These are phyloP conservation scores for Schizochytrium sp. DNA, from an alignment of 108 stramenopile species.

Conservation along the genomic window DNA sequence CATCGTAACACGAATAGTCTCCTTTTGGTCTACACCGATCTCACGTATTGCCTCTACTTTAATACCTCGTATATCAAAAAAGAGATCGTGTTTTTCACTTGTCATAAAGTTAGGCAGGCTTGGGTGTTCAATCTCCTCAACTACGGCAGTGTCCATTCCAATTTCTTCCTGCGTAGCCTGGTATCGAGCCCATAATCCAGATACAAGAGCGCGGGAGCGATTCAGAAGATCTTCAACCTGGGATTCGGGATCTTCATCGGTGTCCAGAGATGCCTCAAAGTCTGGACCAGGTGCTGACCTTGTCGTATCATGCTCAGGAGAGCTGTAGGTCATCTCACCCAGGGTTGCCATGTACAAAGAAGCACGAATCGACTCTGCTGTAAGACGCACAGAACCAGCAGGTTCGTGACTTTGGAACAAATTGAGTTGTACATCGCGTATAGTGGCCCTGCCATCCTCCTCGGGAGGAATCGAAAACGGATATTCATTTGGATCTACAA, in stretches of 20 bases:
- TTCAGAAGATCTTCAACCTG: constrained; percentile 25
- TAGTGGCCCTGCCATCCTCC: constrained; percentile 38
- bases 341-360: constrained; percentile 40
- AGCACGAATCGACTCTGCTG: not conserved
- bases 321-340: not conserved
- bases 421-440: constrained; percentile 28
- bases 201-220: constrained; percentile 19
- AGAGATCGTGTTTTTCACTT: constrained; percentile 27
- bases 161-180: constrained; percentile 3
- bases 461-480: constrained; percentile 2
- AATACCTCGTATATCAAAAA: constrained; percentile 34
- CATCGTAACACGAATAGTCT: constrained; percentile 56
- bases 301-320: not conserved
- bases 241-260: not conserved
- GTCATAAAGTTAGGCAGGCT: not conserved
- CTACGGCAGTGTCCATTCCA: not conserved
- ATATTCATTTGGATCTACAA: constrained; percentile 8
- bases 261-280: not conserved
- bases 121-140: not conserved
- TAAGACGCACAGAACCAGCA: not conserved
- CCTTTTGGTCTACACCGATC: constrained; percentile 38
- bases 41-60: constrained; percentile 29
- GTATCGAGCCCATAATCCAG: constrained; percentile 31
- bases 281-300: not conserved
- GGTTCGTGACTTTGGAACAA: not conserved